phyloP scores from a whole-genome alignment of 1,284 basidiomycete genomes.

The Leccinum solheimii region DNA sequence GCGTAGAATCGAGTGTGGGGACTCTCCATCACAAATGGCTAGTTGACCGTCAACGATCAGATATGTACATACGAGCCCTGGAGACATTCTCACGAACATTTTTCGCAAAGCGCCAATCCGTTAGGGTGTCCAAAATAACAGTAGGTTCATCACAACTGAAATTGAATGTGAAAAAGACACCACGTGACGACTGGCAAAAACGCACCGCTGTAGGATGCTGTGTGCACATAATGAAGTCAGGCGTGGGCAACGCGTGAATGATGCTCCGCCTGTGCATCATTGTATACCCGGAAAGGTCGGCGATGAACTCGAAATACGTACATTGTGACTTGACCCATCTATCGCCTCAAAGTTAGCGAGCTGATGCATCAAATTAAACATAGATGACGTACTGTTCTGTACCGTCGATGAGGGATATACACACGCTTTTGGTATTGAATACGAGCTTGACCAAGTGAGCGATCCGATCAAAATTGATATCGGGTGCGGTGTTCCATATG shows the following conservation, averaged over 20 bases:
- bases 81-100: conserved; percentile 50
- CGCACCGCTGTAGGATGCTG: conserved; percentile 76
- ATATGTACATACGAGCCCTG: background rate
- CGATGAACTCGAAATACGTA: conserved; percentile 37
- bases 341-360: conserved; percentile 15
- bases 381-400: conserved; percentile 64
- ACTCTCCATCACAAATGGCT: conserved; percentile 74
- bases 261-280: conserved; percentile 57
- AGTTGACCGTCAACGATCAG: conserved; percentile 12
- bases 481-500: conserved; percentile 80
- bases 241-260: conserved; percentile 54
- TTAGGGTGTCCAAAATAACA: conserved; percentile 75
- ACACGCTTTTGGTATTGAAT: conserved; percentile 85
- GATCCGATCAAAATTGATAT: conserved; percentile 92
- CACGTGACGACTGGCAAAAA: conserved; percentile 3
- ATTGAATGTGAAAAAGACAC: conserved; percentile 8
- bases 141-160: conserved; percentile 83
- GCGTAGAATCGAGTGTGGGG: conserved; percentile 88
- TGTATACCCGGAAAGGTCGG: background rate
- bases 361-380: background rate
- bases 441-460: conserved; percentile 89
- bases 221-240: conserved; percentile 81
- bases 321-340: conserved; percentile 86
- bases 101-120: conserved; percentile 87
- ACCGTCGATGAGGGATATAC: conserved; percentile 81